phyloP scores from a whole-genome alignment of 2,329 filamentous ascomycete species.

The Fusarium coicis region DNA sequence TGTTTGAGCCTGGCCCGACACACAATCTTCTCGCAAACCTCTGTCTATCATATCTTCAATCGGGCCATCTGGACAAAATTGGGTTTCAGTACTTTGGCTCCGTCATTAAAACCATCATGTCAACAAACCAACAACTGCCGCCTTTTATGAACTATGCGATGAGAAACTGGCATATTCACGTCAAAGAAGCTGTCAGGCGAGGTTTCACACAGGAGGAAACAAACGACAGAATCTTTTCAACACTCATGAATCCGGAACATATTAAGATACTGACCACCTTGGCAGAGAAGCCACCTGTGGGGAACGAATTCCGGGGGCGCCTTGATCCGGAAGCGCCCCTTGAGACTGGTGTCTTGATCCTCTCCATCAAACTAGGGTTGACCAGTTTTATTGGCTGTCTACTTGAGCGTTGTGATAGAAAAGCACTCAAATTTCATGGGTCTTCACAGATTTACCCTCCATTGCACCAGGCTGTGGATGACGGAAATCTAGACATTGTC shows the following conservation, averaged over 20 bases:
- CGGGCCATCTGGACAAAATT: background rate
- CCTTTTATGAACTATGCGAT: background rate
- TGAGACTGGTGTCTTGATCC: background rate
- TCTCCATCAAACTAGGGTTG: background rate
- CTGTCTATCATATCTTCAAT: conserved; percentile 21
- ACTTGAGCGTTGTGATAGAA: background rate
- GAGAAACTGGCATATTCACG: background rate
- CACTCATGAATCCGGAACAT: background rate
- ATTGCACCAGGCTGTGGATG: background rate
- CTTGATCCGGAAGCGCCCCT: background rate
- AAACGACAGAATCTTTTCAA: background rate
- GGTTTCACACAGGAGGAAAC: background rate
- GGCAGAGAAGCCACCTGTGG: background rate
- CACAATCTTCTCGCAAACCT: conserved; percentile 14
- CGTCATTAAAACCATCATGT: background rate
- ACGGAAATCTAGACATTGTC: background rate
- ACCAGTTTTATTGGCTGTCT: background rate
- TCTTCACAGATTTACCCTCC: fast-evolving
- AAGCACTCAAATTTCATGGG: background rate
- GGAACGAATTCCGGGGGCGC: background rate
- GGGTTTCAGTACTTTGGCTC: fast-evolving
- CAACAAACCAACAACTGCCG: background rate
- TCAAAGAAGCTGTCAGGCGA: fast-evolving
- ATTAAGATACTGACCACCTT: background rate
- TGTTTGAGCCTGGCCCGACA: conserved; percentile 5